A percentile compares a stretch with the other conserved stretches of the same genome.
Evolutionary conservation across 169 alveolate genomes (phyloP).

Genomic region (Plasmodium berghei): DNA sequence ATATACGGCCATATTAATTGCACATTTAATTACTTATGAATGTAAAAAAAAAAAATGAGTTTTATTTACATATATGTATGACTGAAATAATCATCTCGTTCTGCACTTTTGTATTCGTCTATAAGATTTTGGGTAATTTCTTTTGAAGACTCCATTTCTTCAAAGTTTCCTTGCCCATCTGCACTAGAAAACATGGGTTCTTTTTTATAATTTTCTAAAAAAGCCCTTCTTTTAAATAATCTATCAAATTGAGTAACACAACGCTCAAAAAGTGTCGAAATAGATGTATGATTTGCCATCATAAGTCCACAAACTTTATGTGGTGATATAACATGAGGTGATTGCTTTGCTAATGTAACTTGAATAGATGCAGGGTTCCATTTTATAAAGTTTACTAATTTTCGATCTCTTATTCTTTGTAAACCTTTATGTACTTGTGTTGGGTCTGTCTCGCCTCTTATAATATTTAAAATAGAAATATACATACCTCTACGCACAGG

Average conservation of each 20-base stretch:
- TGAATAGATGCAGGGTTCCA: conserved; percentile 99
- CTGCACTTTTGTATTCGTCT: conserved; percentile 98
- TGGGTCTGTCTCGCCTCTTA: conserved; percentile 84
- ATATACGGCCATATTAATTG: too few species aligned
- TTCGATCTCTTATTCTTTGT: conserved; percentile 83
- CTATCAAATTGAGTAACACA: conserved; percentile 95
- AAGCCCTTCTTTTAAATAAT: conserved; percentile 96
- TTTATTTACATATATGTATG: conserved; percentile 20
- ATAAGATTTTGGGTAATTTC: conserved; percentile 94
- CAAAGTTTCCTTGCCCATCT: conserved; percentile 92
- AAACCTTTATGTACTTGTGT: conserved; percentile 81
- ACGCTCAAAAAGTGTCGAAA: conserved; percentile 91
- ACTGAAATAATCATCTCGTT: conserved; percentile 93
- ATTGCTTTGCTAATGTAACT: conserved; percentile 97
- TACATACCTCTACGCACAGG: conserved; percentile 81
- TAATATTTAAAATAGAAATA: conserved; percentile 81
- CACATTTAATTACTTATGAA: too few species aligned
- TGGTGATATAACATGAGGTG: conserved; percentile 95
- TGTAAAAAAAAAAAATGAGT: too few species aligned
- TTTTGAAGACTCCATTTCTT: conserved; percentile 91
- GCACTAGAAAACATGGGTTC: conserved; percentile 88
- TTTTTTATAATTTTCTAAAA: conserved; percentile 94
- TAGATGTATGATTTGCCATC: conserved; percentile 99
- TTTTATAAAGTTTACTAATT: conserved; percentile 91
- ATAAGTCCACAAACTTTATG: conserved; percentile 98